A percentile compares a stretch with the other conserved stretches of the same genome.
phyloP scores from a whole-genome alignment of 352 stramenopile species.

The Globisporangium recalcitrans region DNA sequence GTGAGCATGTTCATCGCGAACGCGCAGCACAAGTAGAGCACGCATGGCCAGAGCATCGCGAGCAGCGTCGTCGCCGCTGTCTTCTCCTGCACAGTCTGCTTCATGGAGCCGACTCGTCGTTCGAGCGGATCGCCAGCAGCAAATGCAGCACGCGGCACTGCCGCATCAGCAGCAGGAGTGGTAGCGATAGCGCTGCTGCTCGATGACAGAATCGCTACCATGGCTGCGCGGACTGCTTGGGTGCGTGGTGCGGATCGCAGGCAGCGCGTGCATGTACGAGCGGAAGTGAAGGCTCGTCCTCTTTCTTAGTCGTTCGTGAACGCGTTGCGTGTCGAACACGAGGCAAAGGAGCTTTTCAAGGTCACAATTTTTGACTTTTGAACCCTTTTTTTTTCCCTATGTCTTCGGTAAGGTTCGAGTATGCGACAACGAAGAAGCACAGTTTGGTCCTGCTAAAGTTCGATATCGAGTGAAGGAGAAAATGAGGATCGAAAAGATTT shows the following conservation, averaged over 20 bases:
- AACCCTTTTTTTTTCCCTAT: too few species aligned
- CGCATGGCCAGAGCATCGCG: slow-evolving; percentile 51
- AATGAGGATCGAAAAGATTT: neutral
- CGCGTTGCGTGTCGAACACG: too few species aligned
- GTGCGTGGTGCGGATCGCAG: neutral
- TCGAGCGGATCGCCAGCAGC: neutral
- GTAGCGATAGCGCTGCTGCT: neutral
- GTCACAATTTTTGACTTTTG: too few species aligned
- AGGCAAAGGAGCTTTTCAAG: neutral
- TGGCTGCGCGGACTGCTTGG: neutral
- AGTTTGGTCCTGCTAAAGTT: neutral
- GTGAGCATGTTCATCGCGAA: slow-evolving; percentile 77
- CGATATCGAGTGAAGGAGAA: neutral
- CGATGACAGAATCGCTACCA: neutral
- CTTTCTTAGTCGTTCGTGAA: neutral
- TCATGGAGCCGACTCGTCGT: neutral
- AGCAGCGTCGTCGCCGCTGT: slow-evolving; percentile 10
- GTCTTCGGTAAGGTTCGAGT: neutral
- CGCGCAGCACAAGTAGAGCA: slow-evolving; percentile 60
- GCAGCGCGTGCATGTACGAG: neutral
- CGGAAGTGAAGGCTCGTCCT: neutral
- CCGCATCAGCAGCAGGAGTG: neutral
- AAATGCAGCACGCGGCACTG: neutral
- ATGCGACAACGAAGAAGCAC: neutral
- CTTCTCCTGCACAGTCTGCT: neutral